Evolutionary conservation across 352 stramenopile species (phyloP), one percentile per base, ranked within the genome.

Genomic region (Phytopythium oedochilum): DNA sequence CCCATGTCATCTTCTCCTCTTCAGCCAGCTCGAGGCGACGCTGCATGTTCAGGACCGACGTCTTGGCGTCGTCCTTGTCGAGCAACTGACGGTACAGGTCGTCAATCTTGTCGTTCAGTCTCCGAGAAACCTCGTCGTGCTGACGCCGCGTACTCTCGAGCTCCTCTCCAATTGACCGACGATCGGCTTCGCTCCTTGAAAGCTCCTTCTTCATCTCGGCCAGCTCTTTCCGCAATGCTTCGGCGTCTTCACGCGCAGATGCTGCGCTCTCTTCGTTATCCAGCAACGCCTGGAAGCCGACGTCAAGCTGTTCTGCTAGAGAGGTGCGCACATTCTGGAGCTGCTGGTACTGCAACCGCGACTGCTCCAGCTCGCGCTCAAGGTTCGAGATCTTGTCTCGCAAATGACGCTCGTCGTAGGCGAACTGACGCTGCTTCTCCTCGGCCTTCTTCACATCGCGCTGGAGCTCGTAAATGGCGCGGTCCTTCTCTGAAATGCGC

Each of bases 201-300:
- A 71, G 70, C 28, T 63, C 46, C 43, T 78, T 70, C 64, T 77
- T 82, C 2, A 83, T 45, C 17, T 57, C 51, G 32, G 7, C 56
- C 18, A 88, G 60, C 29, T 90, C 71, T 20, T 55, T 53, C 3
- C 77, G 72, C 26, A 89, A 49, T 25, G 66, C 65, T 32, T 82
- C 74, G 1, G 84, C 52, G 35, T 85, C 64, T 43, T 73, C 64
- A 5, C 71, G 47, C 1, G 72, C 70, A 11, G 65, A 69, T 8
- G 72, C 61, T 26, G 75, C 78, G 28, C 66, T 79, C 22, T 85
- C 64, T 57, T 91, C 75, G 29, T 91, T 78, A 23, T 84, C 60
- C 23, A 91, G 44, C 5, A 91, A 51, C 40, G 86, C 76, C 47
- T 89, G 85, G 38, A 91, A 89, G 9, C 81, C 81, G 12, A 66